Percentiles rank a stretch among this genome's conserved stretches.
Conservation (phyloP, 2,329 filamentous ascomycete genomes). For the Trichoderma sp. region DNA sequence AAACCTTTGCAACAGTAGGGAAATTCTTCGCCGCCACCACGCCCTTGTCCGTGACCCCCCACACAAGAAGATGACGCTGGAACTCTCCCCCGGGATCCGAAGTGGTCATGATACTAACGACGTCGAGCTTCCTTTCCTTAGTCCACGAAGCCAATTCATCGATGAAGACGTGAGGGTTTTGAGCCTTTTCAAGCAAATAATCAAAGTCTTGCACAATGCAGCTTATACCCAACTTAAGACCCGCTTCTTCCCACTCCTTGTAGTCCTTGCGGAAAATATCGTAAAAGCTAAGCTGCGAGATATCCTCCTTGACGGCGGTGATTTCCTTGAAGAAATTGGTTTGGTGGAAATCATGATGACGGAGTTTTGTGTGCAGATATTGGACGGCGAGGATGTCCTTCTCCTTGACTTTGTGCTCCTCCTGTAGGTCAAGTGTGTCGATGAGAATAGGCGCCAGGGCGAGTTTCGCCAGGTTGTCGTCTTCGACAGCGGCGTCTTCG, state of each 20-base stretch:
- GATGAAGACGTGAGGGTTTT: conserved; percentile 44
- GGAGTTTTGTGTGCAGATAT: conserved; percentile 53
- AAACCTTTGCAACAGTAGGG: conserved; percentile 41
- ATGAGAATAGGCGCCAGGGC: conserved; percentile 69
- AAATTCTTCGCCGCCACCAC: conserved; percentile 55
- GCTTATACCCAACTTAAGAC: conserved; percentile 62
- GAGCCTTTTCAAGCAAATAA: conserved; percentile 56
- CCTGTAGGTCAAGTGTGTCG: conserved; percentile 65
- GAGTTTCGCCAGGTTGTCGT: conserved; percentile 62
- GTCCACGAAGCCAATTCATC: conserved; percentile 51
- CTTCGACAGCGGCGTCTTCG: conserved; percentile 33
- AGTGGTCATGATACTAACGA: conserved; percentile 69
- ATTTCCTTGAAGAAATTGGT: conserved; percentile 58
- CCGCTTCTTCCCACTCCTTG: conserved; percentile 68
- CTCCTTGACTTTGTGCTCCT: conserved; percentile 61
- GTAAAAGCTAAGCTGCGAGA: conserved; percentile 56
- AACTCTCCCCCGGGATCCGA: conserved; percentile 54
- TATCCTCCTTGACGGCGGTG: conserved; percentile 62
- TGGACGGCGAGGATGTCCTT: conserved; percentile 57
- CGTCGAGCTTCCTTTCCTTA: conserved; percentile 54
- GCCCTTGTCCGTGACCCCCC: conserved; percentile 53
- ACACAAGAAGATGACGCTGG: conserved; percentile 64
- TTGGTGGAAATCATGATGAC: conserved; percentile 47
- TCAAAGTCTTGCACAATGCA: conserved; percentile 60
- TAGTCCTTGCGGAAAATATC: conserved; percentile 80